Conservation (phyloP, 441 rosid genomes). For the Pelargonium citronellum region DNA sequence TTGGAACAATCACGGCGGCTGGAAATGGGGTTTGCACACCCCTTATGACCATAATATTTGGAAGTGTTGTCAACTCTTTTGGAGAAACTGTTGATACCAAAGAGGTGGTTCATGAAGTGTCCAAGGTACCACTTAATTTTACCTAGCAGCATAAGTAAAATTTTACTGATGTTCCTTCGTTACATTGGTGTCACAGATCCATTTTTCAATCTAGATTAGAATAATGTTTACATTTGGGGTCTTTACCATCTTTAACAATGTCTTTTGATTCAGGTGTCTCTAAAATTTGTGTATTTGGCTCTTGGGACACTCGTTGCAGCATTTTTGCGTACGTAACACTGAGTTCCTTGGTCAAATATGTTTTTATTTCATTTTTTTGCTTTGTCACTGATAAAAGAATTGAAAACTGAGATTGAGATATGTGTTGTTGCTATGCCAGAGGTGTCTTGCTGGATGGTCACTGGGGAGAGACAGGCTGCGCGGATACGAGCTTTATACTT, state of each 20-base stretch:
- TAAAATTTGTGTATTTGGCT: conserved; percentile 50
- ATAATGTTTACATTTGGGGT: background rate
- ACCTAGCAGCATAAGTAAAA: too few species aligned
- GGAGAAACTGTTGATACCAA: conserved; percentile 41
- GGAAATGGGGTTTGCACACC: conserved; percentile 54
- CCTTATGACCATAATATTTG: conserved; percentile 52
- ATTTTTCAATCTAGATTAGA: too few species aligned
- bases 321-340: conserved; percentile 53
- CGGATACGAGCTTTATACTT: conserved; percentile 60
- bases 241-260: background rate
- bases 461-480: conserved; percentile 74
- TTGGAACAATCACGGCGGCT: conserved; percentile 49
- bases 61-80: conserved; percentile 50
- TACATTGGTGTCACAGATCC: too few species aligned
- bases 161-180: too few species aligned
- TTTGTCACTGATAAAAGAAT: background rate
- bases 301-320: conserved; percentile 47
- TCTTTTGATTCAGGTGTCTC: conserved; percentile 36
- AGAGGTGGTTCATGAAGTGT: conserved; percentile 34
- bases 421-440: conserved; percentile 33
- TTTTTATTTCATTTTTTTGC: background rate
- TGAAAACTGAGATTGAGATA: background rate
- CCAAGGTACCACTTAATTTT: conserved; percentile 32
- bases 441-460: conserved; percentile 81
- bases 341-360: conserved; percentile 1